phyloP scores from a whole-genome alignment of 257 asterid genomes.

The Solanum arcanum region DNA sequence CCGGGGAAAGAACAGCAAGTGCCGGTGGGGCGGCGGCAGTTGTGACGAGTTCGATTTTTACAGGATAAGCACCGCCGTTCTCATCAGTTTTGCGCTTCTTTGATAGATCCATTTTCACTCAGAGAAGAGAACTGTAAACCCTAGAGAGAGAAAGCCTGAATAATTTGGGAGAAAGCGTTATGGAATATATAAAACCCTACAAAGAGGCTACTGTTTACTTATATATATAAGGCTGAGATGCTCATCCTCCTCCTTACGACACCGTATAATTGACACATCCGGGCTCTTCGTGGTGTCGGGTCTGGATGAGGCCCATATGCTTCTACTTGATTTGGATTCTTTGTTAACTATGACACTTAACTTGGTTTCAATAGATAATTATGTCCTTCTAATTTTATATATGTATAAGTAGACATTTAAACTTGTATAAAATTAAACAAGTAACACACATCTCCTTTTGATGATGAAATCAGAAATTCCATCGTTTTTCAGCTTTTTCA shows the following conservation, averaged over 20 bases:
- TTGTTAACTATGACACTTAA: no score
- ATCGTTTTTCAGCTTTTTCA: not conserved
- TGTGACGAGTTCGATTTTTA: constrained; percentile 15
- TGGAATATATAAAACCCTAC: not conserved
- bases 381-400: no score
- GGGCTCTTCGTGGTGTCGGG: not conserved
- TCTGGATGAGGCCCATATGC: not conserved
- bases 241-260: not conserved
- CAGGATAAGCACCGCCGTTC: constrained; percentile 51
- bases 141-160: not conserved
- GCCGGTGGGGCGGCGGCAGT: constrained; percentile 17
- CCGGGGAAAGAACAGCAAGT: constrained; percentile 37
- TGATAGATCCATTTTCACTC: constrained; percentile 48
- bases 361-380: no score
- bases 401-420: no score
- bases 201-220: not conserved
- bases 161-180: not conserved
- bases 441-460: not conserved
- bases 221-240: not conserved
- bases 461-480: not conserved
- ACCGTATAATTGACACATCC: not conserved
- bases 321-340: no score
- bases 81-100: constrained; percentile 91
- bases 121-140: not conserved
- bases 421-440: no score